phyloP scores from a whole-genome alignment of 305 asterid species.

The Fraxinus nigra region DNA sequence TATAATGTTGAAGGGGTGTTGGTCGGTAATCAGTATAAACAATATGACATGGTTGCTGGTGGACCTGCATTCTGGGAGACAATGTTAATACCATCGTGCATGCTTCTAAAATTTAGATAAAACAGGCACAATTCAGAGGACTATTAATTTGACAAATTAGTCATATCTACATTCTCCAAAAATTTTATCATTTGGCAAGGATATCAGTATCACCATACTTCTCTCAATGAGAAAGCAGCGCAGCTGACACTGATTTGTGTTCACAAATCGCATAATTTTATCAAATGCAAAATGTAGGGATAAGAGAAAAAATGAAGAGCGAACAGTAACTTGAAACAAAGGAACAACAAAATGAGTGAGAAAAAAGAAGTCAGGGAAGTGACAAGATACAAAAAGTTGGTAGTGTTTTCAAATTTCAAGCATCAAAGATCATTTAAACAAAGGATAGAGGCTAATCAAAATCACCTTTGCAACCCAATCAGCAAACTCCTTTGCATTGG shows the following conservation, averaged over 20 bases:
- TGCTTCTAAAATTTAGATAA: slow-evolving; percentile 11
- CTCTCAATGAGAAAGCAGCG: background rate
- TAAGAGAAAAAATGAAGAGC: background rate
- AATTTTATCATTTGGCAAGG: background rate
- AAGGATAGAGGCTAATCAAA: slow-evolving; percentile 10
- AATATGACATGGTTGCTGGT: slow-evolving; percentile 95
- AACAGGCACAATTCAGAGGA: background rate
- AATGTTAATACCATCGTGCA: slow-evolving; percentile 24
- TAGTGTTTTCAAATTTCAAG: slow-evolving; percentile 6
- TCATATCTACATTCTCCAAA: background rate
- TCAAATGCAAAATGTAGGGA: background rate
- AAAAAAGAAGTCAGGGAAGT: background rate
- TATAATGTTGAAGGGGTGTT: slow-evolving; percentile 94
- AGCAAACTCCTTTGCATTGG: slow-evolving; percentile 92
- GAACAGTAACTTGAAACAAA: background rate
- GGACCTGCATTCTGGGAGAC: slow-evolving; percentile 64
- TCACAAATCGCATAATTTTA: background rate
- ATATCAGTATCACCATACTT: background rate
- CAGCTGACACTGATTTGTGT: background rate
- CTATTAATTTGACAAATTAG: background rate
- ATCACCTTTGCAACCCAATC: slow-evolving; percentile 99
- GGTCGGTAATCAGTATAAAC: slow-evolving; percentile 97
- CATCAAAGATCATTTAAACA: background rate
- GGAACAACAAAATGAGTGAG: slow-evolving; percentile 2
- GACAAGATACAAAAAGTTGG: background rate